A percentile compares a stretch with the other conserved stretches of the same genome.
Conservation (phyloP, 495 filamentous ascomycete species). For the Xylaria telfairii region DNA sequence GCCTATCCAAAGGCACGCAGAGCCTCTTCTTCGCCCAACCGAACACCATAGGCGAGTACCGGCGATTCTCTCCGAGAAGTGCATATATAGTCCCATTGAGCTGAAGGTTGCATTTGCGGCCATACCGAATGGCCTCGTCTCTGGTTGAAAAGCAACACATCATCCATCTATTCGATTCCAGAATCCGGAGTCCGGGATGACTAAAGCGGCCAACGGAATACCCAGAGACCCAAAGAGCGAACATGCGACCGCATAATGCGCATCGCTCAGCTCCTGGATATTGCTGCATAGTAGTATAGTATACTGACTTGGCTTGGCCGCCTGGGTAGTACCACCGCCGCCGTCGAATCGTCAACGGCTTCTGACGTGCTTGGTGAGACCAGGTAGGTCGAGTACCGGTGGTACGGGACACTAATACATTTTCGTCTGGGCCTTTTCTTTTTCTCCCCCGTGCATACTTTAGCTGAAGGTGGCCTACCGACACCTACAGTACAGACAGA, state of each 20-base stretch:
- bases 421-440: background rate
- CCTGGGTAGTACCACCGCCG: background rate
- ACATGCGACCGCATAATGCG: background rate
- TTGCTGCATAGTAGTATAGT: background rate
- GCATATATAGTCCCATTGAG: background rate
- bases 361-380: background rate
- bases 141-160: background rate
- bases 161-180: background rate
- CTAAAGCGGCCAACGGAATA: background rate
- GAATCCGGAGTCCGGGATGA: conserved; percentile 9
- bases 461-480: background rate
- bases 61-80: conserved; percentile 14
- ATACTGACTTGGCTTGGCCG: too few species aligned
- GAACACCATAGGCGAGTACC: conserved; percentile 3
- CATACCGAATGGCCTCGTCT: conserved; percentile 2
- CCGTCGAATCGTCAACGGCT: conserved; percentile 4
- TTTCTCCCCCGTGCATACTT: background rate
- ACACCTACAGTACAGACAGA: background rate
- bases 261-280: background rate
- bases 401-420: conserved; percentile 4
- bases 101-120: conserved; percentile 15
- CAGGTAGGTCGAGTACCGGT: conserved; percentile 7
- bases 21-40: background rate
- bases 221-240: background rate
- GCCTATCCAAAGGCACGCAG: background rate